Percentiles rank a stretch among this genome's conserved stretches.
Evolutionary conservation across 2,329 filamentous ascomycete genomes (phyloP).

Genomic region (Fusarium mexicanum): DNA sequence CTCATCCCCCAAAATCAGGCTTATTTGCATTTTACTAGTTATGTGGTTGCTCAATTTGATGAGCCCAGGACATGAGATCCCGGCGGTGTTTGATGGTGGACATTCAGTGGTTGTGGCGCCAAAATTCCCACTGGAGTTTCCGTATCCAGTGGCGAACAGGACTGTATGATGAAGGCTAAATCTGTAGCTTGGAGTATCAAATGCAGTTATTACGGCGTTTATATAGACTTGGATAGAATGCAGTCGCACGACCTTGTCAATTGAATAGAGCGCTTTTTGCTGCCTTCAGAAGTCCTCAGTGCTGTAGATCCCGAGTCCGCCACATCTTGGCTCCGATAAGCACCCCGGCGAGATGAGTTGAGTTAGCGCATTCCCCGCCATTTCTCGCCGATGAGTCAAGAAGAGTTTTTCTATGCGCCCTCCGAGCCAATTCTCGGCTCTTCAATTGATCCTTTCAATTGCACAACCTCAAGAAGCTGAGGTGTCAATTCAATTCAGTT

Average conservation of each 20-base stretch:
- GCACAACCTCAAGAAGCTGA: neutral
- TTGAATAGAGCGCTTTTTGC: neutral
- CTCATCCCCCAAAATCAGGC: neutral
- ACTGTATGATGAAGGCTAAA: accelerated
- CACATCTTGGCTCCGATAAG: neutral
- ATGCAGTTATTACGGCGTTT: neutral
- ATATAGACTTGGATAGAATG: neutral
- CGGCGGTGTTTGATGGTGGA: neutral
- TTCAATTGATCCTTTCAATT: neutral
- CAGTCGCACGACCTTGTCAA: neutral
- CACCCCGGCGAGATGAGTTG: neutral
- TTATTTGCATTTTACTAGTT: constrained; percentile 8
- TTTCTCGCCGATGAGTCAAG: constrained; percentile 7
- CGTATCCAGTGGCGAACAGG: neutral
- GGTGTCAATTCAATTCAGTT: neutral
- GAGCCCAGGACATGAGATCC: neutral
- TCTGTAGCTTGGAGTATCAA: neutral
- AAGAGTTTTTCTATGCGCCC: neutral
- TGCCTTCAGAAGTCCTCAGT: neutral
- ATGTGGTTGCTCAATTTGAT: constrained; percentile 38
- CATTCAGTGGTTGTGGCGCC: neutral
- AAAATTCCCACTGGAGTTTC: neutral
- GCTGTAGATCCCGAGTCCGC: neutral
- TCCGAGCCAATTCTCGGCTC: neutral
- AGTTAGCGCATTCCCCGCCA: constrained; percentile 5